A percentile compares a stretch with the other conserved stretches of the same genome.
Evolutionary conservation across 139 green algal genomes (phyloP).

Genomic region (Raphidocelis subcapitata): DNA sequence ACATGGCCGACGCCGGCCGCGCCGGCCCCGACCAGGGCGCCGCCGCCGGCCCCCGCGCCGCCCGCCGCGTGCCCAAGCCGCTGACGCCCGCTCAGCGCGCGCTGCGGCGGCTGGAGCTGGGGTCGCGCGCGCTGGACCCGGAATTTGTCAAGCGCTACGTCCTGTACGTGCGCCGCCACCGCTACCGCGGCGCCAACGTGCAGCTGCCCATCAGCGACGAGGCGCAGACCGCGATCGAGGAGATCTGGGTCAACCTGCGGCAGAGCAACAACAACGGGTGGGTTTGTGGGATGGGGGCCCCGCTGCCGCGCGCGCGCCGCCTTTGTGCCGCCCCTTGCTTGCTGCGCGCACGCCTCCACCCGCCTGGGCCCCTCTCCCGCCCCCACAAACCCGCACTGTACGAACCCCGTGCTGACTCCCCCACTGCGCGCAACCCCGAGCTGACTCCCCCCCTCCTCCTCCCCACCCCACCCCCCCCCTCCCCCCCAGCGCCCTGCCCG

Average conservation of each 20-base stretch:
- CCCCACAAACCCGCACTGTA: no score
- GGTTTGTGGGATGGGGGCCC: neutral
- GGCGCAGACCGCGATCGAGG: constrained; percentile 21
- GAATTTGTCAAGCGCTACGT: constrained; percentile 80
- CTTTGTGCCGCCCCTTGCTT: neutral
- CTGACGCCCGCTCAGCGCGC: neutral
- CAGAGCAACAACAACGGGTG: constrained; percentile 18
- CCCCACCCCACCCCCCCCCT: no score
- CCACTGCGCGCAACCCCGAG: neutral
- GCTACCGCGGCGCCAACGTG: constrained; percentile 28
- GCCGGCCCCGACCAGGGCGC: no score
- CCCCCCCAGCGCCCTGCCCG: constrained; percentile 51
- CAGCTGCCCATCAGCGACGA: constrained; percentile 26
- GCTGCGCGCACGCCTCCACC: neutral
- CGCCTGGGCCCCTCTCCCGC: neutral
- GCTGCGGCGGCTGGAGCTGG: constrained; percentile 5
- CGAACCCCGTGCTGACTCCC: no score
- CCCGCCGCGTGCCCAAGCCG: no score
- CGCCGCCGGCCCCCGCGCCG: no score
- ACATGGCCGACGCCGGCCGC: constrained; percentile 20
- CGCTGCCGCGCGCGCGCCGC: neutral
- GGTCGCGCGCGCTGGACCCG: constrained; percentile 46
- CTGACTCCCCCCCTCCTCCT: neutral
- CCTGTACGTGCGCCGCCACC: constrained; percentile 57
- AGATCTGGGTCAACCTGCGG: constrained; percentile 21